These are phyloP conservation scores for Russula abietina DNA, from an alignment of 768 basidiomycete genomes.

Conservation along the genomic window DNA sequence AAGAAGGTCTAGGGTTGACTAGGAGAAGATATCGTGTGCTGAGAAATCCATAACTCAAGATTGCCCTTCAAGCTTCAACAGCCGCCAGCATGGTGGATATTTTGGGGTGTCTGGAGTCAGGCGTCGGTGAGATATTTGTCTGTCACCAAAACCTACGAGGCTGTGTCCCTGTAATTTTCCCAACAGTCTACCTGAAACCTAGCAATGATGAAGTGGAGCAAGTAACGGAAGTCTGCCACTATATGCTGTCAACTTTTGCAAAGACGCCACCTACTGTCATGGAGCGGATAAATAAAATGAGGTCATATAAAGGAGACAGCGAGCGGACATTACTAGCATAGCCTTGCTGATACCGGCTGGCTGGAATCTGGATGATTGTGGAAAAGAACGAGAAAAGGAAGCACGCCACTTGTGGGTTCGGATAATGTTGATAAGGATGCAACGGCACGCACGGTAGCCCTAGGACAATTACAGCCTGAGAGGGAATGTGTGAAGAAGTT, in stretches of 20 bases:
- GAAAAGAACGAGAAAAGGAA: neutral
- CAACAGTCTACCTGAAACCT: conserved; percentile 6
- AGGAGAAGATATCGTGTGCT: neutral
- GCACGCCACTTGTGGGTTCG: conserved; percentile 13
- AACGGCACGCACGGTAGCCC: neutral
- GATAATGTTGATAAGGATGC: neutral
- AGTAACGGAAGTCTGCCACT: neutral
- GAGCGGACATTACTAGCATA: conserved; percentile 5
- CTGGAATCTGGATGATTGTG: neutral
- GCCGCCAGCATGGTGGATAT: neutral
- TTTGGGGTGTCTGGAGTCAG: neutral
- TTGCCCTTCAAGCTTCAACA: neutral
- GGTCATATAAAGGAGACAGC: neutral
- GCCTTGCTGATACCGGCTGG: neutral
- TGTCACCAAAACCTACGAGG: neutral
- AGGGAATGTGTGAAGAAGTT: neutral
- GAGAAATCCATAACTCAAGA: neutral
- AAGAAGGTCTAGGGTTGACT: neutral
- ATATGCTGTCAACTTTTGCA: neutral
- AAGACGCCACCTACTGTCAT: conserved; percentile 5
- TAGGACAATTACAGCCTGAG: neutral
- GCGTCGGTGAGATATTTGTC: neutral
- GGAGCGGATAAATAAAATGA: neutral
- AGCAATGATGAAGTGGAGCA: conserved; percentile 1
- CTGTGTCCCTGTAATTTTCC: neutral